Evolutionary conservation across 768 basidiomycete genomes (phyloP).

Genomic region (Rubroboletus pulcherrimus): DNA sequence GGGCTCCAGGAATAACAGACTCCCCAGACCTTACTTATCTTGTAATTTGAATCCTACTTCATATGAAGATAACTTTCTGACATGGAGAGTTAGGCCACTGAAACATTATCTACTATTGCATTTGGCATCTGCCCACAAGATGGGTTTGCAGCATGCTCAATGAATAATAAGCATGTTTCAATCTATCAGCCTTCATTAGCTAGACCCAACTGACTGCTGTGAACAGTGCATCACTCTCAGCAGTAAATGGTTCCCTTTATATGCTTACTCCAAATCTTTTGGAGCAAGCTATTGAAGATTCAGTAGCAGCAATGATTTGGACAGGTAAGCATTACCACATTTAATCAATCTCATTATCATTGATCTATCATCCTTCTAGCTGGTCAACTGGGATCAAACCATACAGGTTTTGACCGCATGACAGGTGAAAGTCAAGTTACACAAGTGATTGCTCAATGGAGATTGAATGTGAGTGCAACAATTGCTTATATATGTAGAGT

Average conservation of each 20-base stretch:
- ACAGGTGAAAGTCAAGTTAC: constrained; percentile 1
- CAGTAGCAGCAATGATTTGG: constrained; percentile 9
- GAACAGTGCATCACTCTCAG: background rate
- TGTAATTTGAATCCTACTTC: background rate
- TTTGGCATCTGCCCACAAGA: constrained; percentile 1
- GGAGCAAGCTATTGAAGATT: background rate
- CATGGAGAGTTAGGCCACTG: background rate
- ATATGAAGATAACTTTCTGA: fast-evolving
- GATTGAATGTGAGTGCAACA: constrained; percentile 9
- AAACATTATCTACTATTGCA: fast-evolving
- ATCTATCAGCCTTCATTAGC: background rate
- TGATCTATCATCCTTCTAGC: background rate
- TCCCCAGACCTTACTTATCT: background rate
- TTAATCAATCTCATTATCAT: background rate
- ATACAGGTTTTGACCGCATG: constrained; percentile 6
- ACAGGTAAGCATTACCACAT: background rate
- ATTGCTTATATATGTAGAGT: background rate
- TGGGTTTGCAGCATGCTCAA: background rate
- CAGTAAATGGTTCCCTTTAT: background rate
- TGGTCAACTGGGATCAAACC: constrained; percentile 8
- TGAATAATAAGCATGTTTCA: background rate
- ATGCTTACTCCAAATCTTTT: background rate
- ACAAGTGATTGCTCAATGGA: constrained; percentile 6
- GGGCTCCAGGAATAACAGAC: background rate
- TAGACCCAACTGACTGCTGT: background rate